Conservation (phyloP, 2,329 filamentous ascomycete species). For the Diplodia seriata region DNA sequence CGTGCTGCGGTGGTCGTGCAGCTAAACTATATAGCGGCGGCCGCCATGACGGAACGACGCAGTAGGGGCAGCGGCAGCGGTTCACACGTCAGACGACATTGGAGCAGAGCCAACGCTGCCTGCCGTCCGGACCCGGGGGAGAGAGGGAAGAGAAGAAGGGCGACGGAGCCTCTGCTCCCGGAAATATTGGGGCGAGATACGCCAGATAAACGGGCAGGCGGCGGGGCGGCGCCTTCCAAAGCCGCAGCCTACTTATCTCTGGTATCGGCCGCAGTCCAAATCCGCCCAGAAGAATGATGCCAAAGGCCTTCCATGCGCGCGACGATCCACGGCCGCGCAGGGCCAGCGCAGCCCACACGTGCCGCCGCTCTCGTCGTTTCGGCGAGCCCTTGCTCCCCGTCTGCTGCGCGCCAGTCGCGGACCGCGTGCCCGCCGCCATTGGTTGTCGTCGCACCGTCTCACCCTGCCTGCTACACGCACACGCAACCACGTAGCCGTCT, state of each 20-base stretch:
- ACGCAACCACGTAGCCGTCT: neutral
- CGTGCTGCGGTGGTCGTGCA: neutral
- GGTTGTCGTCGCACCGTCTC: neutral
- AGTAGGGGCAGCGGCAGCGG: conserved; percentile 9
- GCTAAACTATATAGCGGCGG: conserved; percentile 16
- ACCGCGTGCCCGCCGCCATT: conserved; percentile 17
- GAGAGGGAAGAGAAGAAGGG: neutral
- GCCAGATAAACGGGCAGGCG: neutral
- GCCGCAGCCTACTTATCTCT: neutral
- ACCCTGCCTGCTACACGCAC: conserved; percentile 2
- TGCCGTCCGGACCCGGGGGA: neutral
- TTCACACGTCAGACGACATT: conserved; percentile 10
- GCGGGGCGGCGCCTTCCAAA: neutral
- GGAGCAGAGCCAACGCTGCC: neutral
- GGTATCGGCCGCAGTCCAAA: neutral
- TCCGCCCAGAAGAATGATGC: neutral
- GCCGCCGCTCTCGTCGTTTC: neutral
- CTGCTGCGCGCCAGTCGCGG: neutral
- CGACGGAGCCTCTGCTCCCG: neutral
- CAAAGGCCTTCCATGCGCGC: neutral
- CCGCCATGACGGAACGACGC: conserved; percentile 15
- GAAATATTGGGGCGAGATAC: neutral
- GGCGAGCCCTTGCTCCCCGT: conserved; percentile 2
- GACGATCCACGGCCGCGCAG: neutral
- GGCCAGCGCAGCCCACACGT: conserved; percentile 12